Evolutionary conservation across 495 filamentous ascomycete species (phyloP).

Genomic region (Aspergillus homomorphus): DNA sequence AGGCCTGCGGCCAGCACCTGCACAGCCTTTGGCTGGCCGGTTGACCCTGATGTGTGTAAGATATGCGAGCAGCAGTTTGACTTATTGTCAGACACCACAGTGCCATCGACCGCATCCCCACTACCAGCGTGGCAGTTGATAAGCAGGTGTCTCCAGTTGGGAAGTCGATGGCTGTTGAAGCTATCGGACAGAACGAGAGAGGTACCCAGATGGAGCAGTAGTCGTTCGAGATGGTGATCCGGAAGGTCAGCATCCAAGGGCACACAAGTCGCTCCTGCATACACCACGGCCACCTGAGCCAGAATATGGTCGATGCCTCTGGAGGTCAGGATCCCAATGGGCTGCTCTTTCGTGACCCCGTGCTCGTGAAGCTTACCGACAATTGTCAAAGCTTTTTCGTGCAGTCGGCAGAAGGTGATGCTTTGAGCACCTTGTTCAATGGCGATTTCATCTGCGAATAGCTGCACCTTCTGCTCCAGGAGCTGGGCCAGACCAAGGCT

Average conservation of each 20-base stretch:
- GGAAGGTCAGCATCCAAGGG: conserved; percentile 7
- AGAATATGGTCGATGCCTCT: conserved; percentile 9
- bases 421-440: neutral
- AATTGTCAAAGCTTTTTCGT: neutral
- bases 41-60: conserved; percentile 27
- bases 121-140: neutral
- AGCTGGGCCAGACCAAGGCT: neutral
- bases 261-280: conserved; percentile 7
- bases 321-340: conserved; percentile 5
- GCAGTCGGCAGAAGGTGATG: conserved; percentile 1
- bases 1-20: conserved; percentile 20
- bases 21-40: conserved; percentile 25
- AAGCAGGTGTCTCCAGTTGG: neutral
- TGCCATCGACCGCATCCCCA: neutral
- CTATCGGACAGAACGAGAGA: neutral
- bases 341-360: neutral
- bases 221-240: neutral
- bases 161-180: neutral
- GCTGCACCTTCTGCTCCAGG: neutral
- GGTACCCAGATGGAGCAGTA: conserved; percentile 2
- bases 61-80: conserved; percentile 16
- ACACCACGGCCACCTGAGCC: conserved; percentile 9
- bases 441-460: neutral
- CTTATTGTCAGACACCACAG: neutral
- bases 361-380: neutral